Conservation (phyloP, 805 yeast genomes). For the Lipomyces yamanashiensis region DNA sequence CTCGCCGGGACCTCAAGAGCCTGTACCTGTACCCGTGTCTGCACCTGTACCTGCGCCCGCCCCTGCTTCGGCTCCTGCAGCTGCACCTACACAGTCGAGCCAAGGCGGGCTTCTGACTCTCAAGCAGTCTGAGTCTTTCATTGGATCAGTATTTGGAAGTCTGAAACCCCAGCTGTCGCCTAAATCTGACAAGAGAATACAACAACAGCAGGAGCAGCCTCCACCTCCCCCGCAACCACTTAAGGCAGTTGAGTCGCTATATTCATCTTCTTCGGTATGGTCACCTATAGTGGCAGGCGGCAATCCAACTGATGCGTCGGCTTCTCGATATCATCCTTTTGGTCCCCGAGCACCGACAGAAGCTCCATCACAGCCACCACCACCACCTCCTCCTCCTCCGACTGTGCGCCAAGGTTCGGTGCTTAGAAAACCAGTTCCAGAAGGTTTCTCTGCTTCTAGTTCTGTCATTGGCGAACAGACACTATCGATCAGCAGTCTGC, state of each 20-base stretch:
- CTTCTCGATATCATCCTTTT: neutral
- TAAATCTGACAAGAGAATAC: neutral
- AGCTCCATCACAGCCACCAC: neutral
- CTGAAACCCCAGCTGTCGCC: neutral
- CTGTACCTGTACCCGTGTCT: neutral
- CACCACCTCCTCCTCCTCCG: neutral
- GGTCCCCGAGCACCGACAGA: conserved; percentile 4
- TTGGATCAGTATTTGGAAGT: neutral
- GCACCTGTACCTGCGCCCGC: too few relatives aligned
- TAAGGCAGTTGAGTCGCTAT: neutral
- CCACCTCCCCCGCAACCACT: neutral
- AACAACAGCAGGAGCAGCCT: neutral
- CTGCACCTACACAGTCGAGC: neutral
- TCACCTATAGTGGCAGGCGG: conserved; percentile 3
- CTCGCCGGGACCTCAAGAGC: conserved; percentile 9
- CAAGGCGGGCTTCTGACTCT: neutral
- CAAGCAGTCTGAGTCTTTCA: conserved; percentile 9
- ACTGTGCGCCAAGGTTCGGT: neutral
- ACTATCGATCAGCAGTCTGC: neutral
- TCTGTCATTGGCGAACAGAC: neutral
- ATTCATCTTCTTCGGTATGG: conserved; percentile 5
- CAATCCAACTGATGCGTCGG: neutral
- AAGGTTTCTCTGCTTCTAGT: neutral
- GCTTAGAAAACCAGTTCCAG: conserved; percentile 10
- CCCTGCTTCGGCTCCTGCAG: too few relatives aligned